Evolutionary conservation across 768 basidiomycete genomes (phyloP), one percentile per base, ranked within the genome.

Genomic region (Leccinum boreale): DNA sequence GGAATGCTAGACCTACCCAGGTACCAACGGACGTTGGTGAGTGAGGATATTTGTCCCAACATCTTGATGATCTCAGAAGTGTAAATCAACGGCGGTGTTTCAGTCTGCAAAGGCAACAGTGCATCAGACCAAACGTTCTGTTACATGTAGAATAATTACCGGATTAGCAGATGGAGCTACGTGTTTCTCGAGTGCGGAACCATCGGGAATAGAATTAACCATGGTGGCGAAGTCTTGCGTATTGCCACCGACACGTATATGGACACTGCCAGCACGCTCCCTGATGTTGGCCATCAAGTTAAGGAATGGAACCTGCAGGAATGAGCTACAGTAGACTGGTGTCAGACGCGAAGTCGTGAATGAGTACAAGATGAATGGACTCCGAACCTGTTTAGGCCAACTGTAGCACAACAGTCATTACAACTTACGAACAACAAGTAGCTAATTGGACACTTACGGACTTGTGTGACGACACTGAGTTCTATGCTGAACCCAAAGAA

Each of bases 401-500:
- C 65, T 56, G 28, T 19, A 31, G 11, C 23, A 49, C 17, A 17
- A 39, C 39, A 17, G 11, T 50, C 31, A 19, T 19, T 33, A 49
- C 17, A 33, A 15, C 19, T 33, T 29, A 11, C 12, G 23, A 50
- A 23, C 2, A 17, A 53, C 7, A 15, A 7, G 10, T n/a, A 2
- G 31, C 12, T 9, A 17, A 53, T 14, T 26, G 6, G n/a, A 12
- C 31, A 55, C 53, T 35, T 51, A 35, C 53, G 46, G 17, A 51
- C 31, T 74, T 83, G 83, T 56, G 80, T 82, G 7, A 84, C 78
- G 5, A 90, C 84, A 39, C 87, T 88, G 77, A 89, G 79, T 70
- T 92, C 89, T 42, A 92, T 79, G 3, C 85, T 88, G 67, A 91
- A 90, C 4, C 87, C 89, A 55, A 85, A 79, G 65, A 90, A 90